Evolutionary conservation across 345 rosid genomes (phyloP).

Genomic region (Orychophragmus violaceus): DNA sequence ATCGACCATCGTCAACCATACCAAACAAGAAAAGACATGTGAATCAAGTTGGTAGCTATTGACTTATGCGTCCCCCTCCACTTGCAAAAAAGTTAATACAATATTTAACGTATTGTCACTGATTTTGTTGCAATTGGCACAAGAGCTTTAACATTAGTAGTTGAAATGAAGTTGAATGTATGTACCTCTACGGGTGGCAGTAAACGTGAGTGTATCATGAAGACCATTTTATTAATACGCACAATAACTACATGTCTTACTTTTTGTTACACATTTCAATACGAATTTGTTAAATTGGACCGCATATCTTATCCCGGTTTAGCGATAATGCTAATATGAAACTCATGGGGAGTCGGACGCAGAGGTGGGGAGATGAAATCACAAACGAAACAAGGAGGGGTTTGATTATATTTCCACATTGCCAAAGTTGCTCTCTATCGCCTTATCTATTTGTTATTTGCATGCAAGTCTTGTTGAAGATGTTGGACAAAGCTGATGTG

Average conservation of each 20-base stretch:
- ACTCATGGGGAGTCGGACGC: too few species aligned
- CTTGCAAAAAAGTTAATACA: slow-evolving; percentile 22
- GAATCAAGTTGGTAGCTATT: slow-evolving; percentile 27
- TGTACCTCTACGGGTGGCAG: neutral
- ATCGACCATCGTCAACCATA: slow-evolving; percentile 22
- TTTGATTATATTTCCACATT: neutral
- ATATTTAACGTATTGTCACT: neutral
- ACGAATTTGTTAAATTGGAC: neutral
- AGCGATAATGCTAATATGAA: too few species aligned
- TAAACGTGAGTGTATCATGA: neutral
- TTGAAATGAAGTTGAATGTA: neutral
- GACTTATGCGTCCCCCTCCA: slow-evolving; percentile 22
- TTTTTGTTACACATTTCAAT: neutral
- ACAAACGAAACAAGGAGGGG: neutral
- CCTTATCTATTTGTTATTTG: too few species aligned
- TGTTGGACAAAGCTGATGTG: too few species aligned
- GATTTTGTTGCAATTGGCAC: neutral
- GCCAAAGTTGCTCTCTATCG: too few species aligned
- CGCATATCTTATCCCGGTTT: neutral
- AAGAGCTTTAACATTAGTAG: neutral
- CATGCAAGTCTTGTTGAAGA: too few species aligned
- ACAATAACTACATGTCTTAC: neutral
- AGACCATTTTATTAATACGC: neutral
- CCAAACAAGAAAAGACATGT: slow-evolving; percentile 25
- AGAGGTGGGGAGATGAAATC: too few species aligned